Base-by-base conservation (phyloP, 192 early-diverging fungal genomes). In the Rhizophagus prolifer region DNA sequence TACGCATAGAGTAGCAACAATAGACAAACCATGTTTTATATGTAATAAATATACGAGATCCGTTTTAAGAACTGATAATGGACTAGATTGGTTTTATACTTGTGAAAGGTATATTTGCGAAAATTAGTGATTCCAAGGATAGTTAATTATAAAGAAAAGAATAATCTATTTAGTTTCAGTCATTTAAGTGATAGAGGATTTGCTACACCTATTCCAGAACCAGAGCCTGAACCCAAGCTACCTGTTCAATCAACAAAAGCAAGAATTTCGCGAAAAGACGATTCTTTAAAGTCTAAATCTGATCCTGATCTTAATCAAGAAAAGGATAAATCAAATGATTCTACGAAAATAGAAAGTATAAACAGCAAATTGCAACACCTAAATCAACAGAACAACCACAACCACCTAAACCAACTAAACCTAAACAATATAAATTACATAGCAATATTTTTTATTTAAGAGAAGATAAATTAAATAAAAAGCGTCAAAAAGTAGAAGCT, bases 21-120 rank as follows among this genome's bases (percentile, higher is more conserved):
- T 77, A 16, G 84, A 85, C n/a, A 58, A 82, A 25, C 79, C 84
- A 2, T 85, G 84, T 79, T 85, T 83, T 77, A 73, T 85, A 9
- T 85, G 84, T 50, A 83, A 68, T 61, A 83, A 81, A 61, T 81
- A 82, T 59, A 76, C 82, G 1, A 73, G 26, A 10, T 76, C 76
- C 5, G 84, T 85, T 26, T 54, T 85, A 36, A 85, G 77, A 19
- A 75, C 74, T 28, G 82, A 80, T 1, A 74, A 82, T 66, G 80
- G 78, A 21, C 72, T 67, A 21, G 84, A 85, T 63, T 85, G 84
- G 84, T 85, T 85, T 41, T 85, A 85, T 58, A 67, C 72, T 9
- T 85, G 84, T 60, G 58, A 61, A n/a, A 74, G 72, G 72, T 74
- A 38, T 38, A 38, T 38, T 38, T 38, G 7, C 36, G 36, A 38